phyloP scores from a whole-genome alignment of 2,329 filamentous ascomycete species.

The Aschersonia sp. region DNA sequence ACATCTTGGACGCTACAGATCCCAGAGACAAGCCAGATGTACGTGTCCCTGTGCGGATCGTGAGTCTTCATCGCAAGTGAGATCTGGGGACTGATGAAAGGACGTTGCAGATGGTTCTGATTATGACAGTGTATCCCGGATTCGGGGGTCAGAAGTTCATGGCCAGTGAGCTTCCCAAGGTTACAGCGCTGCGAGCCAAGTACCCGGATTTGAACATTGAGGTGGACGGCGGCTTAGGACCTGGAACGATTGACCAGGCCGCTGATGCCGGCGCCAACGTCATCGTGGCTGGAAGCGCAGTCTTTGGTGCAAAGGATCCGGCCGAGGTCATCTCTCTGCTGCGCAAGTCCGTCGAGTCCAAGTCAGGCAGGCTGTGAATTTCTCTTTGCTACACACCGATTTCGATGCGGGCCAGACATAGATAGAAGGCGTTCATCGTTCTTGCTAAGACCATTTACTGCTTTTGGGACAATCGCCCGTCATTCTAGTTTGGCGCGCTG shows the following conservation, averaged over 20 bases:
- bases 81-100: background rate
- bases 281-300: slow-evolving; percentile 90
- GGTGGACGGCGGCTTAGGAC: slow-evolving; percentile 84
- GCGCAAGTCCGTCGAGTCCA: slow-evolving; percentile 61
- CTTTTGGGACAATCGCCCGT: too few relatives aligned
- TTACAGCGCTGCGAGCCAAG: slow-evolving; percentile 62
- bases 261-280: slow-evolving; percentile 95
- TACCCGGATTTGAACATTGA: slow-evolving; percentile 95
- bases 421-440: too few relatives aligned
- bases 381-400: background rate
- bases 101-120: slow-evolving; percentile 72
- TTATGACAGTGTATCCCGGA: slow-evolving; percentile 97
- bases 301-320: slow-evolving; percentile 86
- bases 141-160: slow-evolving; percentile 99
- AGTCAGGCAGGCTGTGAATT: slow-evolving; percentile 22
- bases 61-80: background rate
- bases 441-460: too few relatives aligned
- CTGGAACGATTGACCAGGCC: slow-evolving; percentile 82
- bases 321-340: slow-evolving; percentile 73
- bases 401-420: too few relatives aligned
- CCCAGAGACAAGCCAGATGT: slow-evolving; percentile 78
- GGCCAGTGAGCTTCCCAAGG: slow-evolving; percentile 89
- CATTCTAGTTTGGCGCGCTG: too few relatives aligned
- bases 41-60: slow-evolving; percentile 21
- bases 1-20: slow-evolving; percentile 62